Base-by-base conservation (phyloP, 2,329 filamentous ascomycete genomes). In the Ceratocystis albifundus region DNA sequence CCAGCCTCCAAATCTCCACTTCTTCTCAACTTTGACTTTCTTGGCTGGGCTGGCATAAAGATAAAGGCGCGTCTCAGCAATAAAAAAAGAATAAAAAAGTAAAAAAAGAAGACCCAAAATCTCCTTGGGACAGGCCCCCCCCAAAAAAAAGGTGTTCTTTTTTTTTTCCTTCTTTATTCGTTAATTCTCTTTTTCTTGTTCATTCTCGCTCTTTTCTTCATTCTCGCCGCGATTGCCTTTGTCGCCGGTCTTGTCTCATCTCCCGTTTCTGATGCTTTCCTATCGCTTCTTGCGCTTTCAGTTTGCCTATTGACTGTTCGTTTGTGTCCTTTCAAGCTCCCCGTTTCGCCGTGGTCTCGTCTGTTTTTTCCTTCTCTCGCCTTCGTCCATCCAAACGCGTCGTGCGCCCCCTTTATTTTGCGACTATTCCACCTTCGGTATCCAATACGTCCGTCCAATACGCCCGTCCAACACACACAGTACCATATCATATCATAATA, bases 331-430 rank as follows among this genome's bases (percentile, higher is more conserved):
- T 41, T 41, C 36, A 41, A 41, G 36, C 36, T 41, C 10, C 36
- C 36, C 36, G 10, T 41, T 12, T 41, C 12, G 36, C 36, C 36
- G 36, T 41, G 10, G 36, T 41, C 36, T 41, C 36, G 36, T 41
- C 36, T 41, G 12, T 41, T 41, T 41, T 41, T 41, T 41, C 36
- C 36, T 41, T 50, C 28, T 63, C 41, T 30, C 61, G 46, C 44
- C 28, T 30, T 25, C 46, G 46, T 1, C 46, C 46, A 12, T 36
- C 41, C 45, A 46, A 63, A 63, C 61, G 61, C 61, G 61, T 63
- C 61, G 61, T 32, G 36, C 61, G 61, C 61, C 61, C 36, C 61
- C 45, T 63, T 63, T 63, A 46, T 63, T 62, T 62, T 62, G 61
- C 61, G 22, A 62, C 61, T 62, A 62, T 62, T 62, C 61, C 61